Evolutionary conservation across 768 basidiomycete genomes (phyloP), one percentile per base, ranked within the genome.

Genomic region (Lepiota brunneoincarnata): DNA sequence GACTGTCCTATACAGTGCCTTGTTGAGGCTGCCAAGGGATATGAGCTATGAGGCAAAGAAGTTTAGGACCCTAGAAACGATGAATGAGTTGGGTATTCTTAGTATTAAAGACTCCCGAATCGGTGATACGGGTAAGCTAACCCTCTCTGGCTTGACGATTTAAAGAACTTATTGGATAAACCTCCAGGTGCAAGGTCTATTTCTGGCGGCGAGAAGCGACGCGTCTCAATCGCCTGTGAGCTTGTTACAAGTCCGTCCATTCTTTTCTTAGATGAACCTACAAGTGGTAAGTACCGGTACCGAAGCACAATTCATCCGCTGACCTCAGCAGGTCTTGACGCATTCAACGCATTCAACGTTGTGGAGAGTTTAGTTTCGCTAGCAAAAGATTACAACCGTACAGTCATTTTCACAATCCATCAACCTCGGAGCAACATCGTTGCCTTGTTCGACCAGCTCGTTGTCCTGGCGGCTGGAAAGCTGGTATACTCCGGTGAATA

Each of bases 341-440:
- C 96, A 0, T 98, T 84, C 73, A 98, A 98, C 58, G 96, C 97
- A 0, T 89, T 81, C 75, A 98, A 97, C 59, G 96, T 99, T 59
- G 77, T 99, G 34, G 93, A 95, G 38, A 85, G 87, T 34, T 78
- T 99, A 20, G 87, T 89, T 1, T 86, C 88, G 14, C 80, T 98
- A 20, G 93, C 95, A 3, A 75, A 83, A 24, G 83, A 88, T 61
- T 98, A 93, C 70, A 93, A 95, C 59, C 87, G 96, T 31, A 98
- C 95, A 0, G 92, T 98, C 47, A 79, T 98, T 54, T 97, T 98
- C 73, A 98, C 96, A 0, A 98, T 99, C 53, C 97, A 99, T 63
- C 97, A 98, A 68, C 97, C 96, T 12, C 86, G 96, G 47, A 94
- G 92, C 67, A 98, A 98, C 70, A 98, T 99, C 61, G 95, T 98